Base-by-base conservation (phyloP, 2,329 filamentous ascomycete genomes). In the Aspergillus pseudoterreus region DNA sequence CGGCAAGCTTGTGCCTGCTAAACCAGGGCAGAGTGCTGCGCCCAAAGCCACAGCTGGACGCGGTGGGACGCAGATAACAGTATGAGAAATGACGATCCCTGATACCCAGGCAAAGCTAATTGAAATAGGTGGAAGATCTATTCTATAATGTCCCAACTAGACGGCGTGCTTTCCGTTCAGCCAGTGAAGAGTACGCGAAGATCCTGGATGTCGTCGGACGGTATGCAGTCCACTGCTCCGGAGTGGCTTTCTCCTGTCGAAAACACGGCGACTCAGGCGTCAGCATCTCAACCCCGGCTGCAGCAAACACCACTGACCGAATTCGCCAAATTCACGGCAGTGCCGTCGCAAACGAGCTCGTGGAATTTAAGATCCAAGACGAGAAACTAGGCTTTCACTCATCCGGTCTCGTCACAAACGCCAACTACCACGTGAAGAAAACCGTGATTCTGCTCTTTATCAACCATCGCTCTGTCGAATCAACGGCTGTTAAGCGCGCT, bases 91-190 rank as follows among this genome's bases (percentile, higher is more conserved):
- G 8, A 15, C 6, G 9, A 19, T 19, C 39, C 2, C 15, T 14
- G 10, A 21, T 12, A 33, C n/a, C 12, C 5, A 38, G 3, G 11
- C 44, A 46, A 57, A 15, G 21, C 41, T 55, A 19, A 59, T 24
- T 4, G 1, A 14, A 15, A 2, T 35, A 82, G 80, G 82, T 99
- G 14, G 92, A 99, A 66, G 94, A 99, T 68, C 75, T 99, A 10
- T 99, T 99, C 70, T 99, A 96, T 78, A 99, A 96, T 63, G 84
- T 97, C 1, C 92, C 91, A 0, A 95, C 88, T 8, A 83, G 94
- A 21, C 84, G 92, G 33, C 84, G 85, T 58, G 94, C 95, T 10
- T 99, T 99, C 65, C 84, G 94, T 38, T 97, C 92, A 12, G 76
- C 88, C 15, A 89, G 91, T 35, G 94, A 99, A 65, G 95, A 99